Conservation (phyloP, 106 monocot species). For the Dendrobium officinale region DNA sequence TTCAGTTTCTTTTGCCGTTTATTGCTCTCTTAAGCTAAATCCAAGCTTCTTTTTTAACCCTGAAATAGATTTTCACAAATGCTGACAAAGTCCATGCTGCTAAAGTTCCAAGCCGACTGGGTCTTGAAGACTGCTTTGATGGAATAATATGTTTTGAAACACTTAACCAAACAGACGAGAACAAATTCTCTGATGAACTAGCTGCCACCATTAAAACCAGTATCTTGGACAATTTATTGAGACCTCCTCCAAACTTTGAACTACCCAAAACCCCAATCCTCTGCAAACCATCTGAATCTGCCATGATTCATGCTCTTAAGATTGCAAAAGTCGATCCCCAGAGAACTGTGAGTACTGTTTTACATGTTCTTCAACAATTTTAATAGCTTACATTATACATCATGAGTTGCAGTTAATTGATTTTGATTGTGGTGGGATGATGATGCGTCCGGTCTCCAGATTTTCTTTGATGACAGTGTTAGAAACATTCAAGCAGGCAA, state of each 20-base stretch:
- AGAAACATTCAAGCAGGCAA: constrained; percentile 80
- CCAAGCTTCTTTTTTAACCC: neutral
- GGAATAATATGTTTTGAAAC: constrained; percentile 93
- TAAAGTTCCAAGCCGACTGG: constrained; percentile 48
- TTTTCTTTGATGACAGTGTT: constrained; percentile 92
- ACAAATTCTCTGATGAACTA: constrained; percentile 5
- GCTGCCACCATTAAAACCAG: neutral
- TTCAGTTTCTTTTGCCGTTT: neutral
- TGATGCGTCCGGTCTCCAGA: constrained; percentile 16
- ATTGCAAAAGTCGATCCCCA: constrained; percentile 67
- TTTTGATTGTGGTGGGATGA: neutral
- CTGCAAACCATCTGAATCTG: constrained; percentile 77
- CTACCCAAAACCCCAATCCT: constrained; percentile 57
- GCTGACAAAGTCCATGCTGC: constrained; percentile 63
- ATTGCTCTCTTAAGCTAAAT: neutral
- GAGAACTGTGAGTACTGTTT: constrained; percentile 40
- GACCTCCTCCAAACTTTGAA: constrained; percentile 9
- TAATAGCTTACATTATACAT: neutral
- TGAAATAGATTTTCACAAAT: constrained; percentile 69
- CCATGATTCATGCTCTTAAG: constrained; percentile 56
- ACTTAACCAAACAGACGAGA: constrained; percentile 36
- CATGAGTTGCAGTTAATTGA: neutral
- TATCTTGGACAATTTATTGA: constrained; percentile 47
- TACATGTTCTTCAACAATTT: neutral
- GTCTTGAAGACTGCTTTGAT: constrained; percentile 83